phyloP scores from a whole-genome alignment of 176 grass and related monocot genomes.

The Cenchrus americanus region DNA sequence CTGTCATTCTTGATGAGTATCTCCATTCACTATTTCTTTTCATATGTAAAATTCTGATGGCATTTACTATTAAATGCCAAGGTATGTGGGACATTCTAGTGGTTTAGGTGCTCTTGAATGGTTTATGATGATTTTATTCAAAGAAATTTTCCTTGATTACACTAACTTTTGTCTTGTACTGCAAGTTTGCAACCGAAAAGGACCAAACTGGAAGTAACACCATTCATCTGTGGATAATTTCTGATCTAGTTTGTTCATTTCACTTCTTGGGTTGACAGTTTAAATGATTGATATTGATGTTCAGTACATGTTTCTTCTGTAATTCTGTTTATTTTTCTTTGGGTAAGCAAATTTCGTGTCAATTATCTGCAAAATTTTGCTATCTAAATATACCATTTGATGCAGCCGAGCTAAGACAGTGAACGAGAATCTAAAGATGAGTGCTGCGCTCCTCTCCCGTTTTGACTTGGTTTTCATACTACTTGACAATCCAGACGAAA shows the following conservation, averaged over 20 bases:
- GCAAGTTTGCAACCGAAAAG: background rate
- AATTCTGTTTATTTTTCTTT: background rate
- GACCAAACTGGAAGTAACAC: conserved; percentile 2
- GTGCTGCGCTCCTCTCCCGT: conserved; percentile 78
- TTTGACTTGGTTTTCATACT: conserved; percentile 98
- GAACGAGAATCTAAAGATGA: conserved; percentile 92
- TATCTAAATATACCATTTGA: conserved; percentile 22
- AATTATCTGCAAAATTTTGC: background rate
- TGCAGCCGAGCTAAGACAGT: conserved; percentile 92
- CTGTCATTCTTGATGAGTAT: conserved; percentile 15
- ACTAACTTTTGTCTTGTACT: background rate
- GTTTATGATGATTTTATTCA: background rate
- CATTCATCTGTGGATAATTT: conserved; percentile 19
- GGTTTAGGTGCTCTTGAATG: background rate
- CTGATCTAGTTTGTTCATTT: conserved; percentile 6
- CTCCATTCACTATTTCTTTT: conserved; percentile 14
- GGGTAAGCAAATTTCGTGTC: background rate
- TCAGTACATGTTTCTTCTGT: background rate
- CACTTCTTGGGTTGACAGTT: background rate
- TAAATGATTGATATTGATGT: background rate
- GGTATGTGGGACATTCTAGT: background rate
- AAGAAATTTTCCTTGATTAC: background rate
- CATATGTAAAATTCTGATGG: background rate
- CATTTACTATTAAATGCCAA: background rate
- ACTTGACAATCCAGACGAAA: conserved; percentile 79